Evolutionary conservation across 768 basidiomycete genomes (phyloP).

Genomic region (Termitomyces eurrhizus): DNA sequence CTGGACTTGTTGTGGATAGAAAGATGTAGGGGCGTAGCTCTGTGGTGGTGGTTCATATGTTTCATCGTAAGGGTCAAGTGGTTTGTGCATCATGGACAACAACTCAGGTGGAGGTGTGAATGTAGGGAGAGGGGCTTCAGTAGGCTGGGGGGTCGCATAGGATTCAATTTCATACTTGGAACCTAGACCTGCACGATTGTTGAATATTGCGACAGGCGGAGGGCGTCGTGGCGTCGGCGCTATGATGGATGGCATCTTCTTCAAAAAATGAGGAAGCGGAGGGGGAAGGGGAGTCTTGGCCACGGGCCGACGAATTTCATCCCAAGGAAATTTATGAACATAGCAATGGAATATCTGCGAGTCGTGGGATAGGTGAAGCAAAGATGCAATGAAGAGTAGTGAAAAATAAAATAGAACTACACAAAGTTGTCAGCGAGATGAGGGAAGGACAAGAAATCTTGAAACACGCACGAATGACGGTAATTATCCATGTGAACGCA

Average conservation of each 20-base stretch:
- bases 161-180: conserved; percentile 47
- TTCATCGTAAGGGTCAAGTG: conserved; percentile 5
- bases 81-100: conserved; percentile 8
- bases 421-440: conserved; percentile 3
- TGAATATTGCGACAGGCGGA: conserved; percentile 29
- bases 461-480: conserved; percentile 33
- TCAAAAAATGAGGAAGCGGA: conserved; percentile 29
- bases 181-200: conserved; percentile 36
- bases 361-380: conserved; percentile 41
- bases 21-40: conserved; percentile 18
- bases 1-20: conserved; percentile 30
- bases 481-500: conserved; percentile 42
- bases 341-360: conserved; percentile 47
- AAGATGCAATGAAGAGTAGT: conserved; percentile 40
- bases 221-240: conserved; percentile 41
- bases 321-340: conserved; percentile 41
- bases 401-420: conserved; percentile 59
- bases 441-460: neutral
- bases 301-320: conserved; percentile 21
- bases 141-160: conserved; percentile 28
- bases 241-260: conserved; percentile 35
- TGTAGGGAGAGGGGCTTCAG: conserved; percentile 17
- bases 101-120: conserved; percentile 16
- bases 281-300: conserved; percentile 18
- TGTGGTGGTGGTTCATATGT: conserved; percentile 10